Evolutionary conservation across 768 basidiomycete species (phyloP).

Genomic region (Lepiota venenata): DNA sequence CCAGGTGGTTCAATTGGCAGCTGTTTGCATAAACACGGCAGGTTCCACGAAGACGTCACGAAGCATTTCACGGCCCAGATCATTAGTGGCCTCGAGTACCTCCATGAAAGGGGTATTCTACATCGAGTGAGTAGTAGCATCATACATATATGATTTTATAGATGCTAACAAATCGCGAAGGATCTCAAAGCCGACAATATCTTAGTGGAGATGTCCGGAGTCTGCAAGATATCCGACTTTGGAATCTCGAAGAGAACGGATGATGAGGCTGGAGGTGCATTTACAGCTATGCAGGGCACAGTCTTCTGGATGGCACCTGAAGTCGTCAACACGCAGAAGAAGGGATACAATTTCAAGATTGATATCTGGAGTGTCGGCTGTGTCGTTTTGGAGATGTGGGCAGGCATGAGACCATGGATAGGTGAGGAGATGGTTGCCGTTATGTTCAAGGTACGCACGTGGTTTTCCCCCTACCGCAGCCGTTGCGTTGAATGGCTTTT

Average conservation of each 20-base stretch:
- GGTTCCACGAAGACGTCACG: conserved; percentile 88
- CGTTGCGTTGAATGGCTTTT: background rate
- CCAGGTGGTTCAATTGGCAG: conserved; percentile 95
- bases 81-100: conserved; percentile 85
- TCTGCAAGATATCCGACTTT: conserved; percentile 98
- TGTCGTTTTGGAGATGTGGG: conserved; percentile 99
- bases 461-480: background rate
- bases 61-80: conserved; percentile 94
- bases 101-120: conserved; percentile 88
- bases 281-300: conserved; percentile 95
- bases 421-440: conserved; percentile 89
- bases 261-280: conserved; percentile 78
- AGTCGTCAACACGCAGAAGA: conserved; percentile 82
- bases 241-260: conserved; percentile 97
- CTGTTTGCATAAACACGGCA: conserved; percentile 86
- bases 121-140: conserved; percentile 63
- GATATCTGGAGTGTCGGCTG: conserved; percentile 99
- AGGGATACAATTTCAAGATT: conserved; percentile 94
- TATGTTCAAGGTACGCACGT: conserved; percentile 79
- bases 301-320: conserved; percentile 99
- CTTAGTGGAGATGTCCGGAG: conserved; percentile 85
- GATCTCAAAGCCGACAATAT: conserved; percentile 99
- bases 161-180: conserved; percentile 32
- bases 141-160: background rate
- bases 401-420: conserved; percentile 92